Conservation (phyloP, 2,329 filamentous ascomycete genomes). For the Claviceps monticola region DNA sequence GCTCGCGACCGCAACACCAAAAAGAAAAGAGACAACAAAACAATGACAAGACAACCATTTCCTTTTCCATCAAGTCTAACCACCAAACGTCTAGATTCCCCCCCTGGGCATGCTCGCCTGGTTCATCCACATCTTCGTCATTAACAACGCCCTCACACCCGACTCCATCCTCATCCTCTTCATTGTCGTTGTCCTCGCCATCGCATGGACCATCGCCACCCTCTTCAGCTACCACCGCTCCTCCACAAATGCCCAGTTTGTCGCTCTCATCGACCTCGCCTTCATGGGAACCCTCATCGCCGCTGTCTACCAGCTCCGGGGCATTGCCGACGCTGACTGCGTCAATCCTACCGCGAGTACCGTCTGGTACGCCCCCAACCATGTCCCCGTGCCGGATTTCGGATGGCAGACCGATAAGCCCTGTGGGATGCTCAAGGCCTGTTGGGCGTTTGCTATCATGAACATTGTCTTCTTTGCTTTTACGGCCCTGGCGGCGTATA, state of each 20-base stretch:
- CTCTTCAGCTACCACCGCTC: constrained; percentile 54
- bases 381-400: constrained; percentile 43
- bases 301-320: constrained; percentile 44
- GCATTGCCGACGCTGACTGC: constrained; percentile 54
- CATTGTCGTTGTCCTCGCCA: constrained; percentile 50
- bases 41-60: neutral
- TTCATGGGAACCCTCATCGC: constrained; percentile 53
- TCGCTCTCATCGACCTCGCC: constrained; percentile 43
- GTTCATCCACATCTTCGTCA: constrained; percentile 48
- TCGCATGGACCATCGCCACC: constrained; percentile 50
- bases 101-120: constrained; percentile 53
- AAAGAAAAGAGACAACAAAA: neutral
- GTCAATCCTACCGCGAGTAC: constrained; percentile 33
- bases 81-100: constrained; percentile 34
- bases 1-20: neutral
- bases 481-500: constrained; percentile 56
- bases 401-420: constrained; percentile 52
- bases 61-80: neutral
- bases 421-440: constrained; percentile 85
- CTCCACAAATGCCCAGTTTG: constrained; percentile 44
- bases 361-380: constrained; percentile 32
- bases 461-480: constrained; percentile 68
- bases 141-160: constrained; percentile 43
- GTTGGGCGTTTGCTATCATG: constrained; percentile 84
- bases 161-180: constrained; percentile 51